A percentile compares a stretch with the other conserved stretches of the same genome.
phyloP scores from a whole-genome alignment of 2,329 filamentous ascomycete genomes.

The Exophiala calicioides region DNA sequence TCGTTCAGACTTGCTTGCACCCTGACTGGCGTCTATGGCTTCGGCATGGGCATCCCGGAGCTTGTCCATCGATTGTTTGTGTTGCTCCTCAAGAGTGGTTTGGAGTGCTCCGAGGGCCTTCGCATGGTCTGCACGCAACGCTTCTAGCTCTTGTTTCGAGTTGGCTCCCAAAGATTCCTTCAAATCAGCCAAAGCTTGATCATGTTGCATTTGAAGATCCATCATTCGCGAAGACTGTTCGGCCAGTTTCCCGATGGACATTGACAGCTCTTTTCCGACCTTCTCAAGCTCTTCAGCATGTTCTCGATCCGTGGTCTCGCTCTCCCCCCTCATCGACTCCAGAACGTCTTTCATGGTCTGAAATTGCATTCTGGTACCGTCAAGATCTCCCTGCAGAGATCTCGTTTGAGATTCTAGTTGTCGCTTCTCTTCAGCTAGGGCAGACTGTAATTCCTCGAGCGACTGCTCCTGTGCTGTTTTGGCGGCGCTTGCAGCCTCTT shows the following conservation, averaged over 20 bases:
- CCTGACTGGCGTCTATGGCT: slow-evolving; percentile 21
- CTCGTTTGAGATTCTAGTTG: slow-evolving; percentile 38
- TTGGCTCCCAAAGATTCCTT: slow-evolving; percentile 15
- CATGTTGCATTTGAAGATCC: slow-evolving; percentile 22
- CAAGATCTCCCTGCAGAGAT: slow-evolving; percentile 35
- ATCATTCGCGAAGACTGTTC: slow-evolving; percentile 19
- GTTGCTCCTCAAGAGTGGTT: slow-evolving; percentile 16
- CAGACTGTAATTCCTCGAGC: slow-evolving; percentile 16
- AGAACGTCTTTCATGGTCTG: slow-evolving; percentile 26
- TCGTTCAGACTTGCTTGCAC: slow-evolving; percentile 18
- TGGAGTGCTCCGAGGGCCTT: slow-evolving; percentile 17
- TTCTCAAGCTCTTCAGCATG: slow-evolving; percentile 20
- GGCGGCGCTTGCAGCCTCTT: slow-evolving; percentile 13
- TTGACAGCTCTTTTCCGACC: slow-evolving; percentile 20
- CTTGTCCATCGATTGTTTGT: slow-evolving; percentile 19
- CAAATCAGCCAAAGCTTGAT: slow-evolving; percentile 18
- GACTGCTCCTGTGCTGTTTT: slow-evolving; percentile 13
- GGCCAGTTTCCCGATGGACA: slow-evolving; percentile 18
- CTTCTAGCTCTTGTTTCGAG: slow-evolving; percentile 16
- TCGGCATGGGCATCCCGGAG: slow-evolving; percentile 28
- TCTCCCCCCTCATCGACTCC: slow-evolving; percentile 19
- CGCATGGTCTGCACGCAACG: slow-evolving; percentile 16
- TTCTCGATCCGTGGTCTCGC: slow-evolving; percentile 18
- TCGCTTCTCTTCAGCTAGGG: slow-evolving; percentile 36
- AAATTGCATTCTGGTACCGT: slow-evolving; percentile 21